These are phyloP conservation scores for Chaetomiaceae sp. DNA, from an alignment of 2,329 filamentous ascomycete genomes.

Conservation along the genomic window DNA sequence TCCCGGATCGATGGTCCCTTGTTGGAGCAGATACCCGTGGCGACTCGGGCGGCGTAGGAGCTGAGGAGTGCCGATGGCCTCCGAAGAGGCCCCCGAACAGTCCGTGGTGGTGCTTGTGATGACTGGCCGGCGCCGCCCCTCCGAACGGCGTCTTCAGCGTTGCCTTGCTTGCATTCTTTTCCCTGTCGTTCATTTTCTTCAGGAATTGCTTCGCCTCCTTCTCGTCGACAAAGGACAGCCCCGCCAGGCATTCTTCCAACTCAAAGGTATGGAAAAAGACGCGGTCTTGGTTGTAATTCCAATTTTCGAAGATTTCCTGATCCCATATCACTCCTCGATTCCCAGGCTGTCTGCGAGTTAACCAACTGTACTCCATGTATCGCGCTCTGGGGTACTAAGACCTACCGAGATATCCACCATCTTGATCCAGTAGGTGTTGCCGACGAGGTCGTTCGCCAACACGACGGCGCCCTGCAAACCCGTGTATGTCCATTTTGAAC, in stretches of 20 bases:
- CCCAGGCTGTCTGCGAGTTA: constrained; percentile 51
- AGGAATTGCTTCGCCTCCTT: constrained; percentile 96
- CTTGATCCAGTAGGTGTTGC: constrained; percentile 96
- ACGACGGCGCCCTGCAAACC: constrained; percentile 89
- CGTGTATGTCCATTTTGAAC: constrained; percentile 85
- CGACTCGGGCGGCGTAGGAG: constrained; percentile 54
- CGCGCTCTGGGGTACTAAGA: constrained; percentile 23
- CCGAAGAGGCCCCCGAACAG: constrained; percentile 60
- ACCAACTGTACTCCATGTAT: background rate
- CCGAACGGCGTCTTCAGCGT: constrained; percentile 76
- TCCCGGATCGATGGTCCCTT: constrained; percentile 41
- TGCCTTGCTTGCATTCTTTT: constrained; percentile 90
- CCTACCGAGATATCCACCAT: constrained; percentile 91
- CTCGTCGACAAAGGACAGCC: constrained; percentile 89
- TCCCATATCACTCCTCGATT: constrained; percentile 90
- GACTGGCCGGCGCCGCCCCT: constrained; percentile 38
- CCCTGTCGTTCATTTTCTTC: constrained; percentile 94
- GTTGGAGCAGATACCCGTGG: constrained; percentile 40
- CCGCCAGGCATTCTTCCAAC: constrained; percentile 85
- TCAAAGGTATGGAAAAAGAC: constrained; percentile 98
- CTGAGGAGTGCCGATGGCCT: constrained; percentile 56
- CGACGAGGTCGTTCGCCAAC: constrained; percentile 88
- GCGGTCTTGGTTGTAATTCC: constrained; percentile 92
- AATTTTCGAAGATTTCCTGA: constrained; percentile 94
- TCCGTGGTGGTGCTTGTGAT: constrained; percentile 39